Conservation (phyloP, 257 asterid species). For the Gynochthodes officinalis region DNA sequence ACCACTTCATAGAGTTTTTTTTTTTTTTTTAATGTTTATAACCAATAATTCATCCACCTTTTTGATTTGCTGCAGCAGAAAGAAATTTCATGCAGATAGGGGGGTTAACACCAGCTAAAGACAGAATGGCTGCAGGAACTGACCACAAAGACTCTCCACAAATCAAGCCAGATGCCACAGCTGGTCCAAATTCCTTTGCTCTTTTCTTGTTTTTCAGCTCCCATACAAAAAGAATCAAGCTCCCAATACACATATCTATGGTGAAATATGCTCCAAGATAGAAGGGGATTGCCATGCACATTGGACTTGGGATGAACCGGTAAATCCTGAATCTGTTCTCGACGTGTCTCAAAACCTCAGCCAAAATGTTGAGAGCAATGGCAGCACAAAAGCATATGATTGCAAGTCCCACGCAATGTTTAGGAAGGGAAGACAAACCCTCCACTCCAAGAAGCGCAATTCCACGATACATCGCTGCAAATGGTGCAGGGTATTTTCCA, state of each 20-base stretch:
- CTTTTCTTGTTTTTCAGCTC: constrained; percentile 26
- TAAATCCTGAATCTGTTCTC: constrained; percentile 45
- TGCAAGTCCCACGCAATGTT: constrained; percentile 46
- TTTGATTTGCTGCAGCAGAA: constrained; percentile 2
- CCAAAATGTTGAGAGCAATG: constrained; percentile 21
- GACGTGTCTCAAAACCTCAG: constrained; percentile 18
- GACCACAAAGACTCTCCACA: constrained; percentile 84
- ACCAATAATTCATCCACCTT: no score
- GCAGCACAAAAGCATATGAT: constrained; percentile 37
- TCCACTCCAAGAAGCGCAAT: constrained; percentile 60
- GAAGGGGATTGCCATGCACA: constrained; percentile 89
- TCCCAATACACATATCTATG: constrained; percentile 78
- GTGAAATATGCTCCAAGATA: constrained; percentile 65
- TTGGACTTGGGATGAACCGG: constrained; percentile 63
- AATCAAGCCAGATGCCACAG: constrained; percentile 67
- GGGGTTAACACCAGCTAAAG: constrained; percentile 43
- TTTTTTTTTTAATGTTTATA: background rate
- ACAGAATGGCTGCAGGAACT: constrained; percentile 59
- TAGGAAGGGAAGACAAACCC: constrained; percentile 59
- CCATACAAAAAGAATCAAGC: constrained; percentile 55
- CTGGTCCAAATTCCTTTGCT: constrained; percentile 48
- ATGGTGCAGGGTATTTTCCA: constrained; percentile 56
- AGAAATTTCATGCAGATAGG: constrained; percentile 71
- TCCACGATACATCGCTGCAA: constrained; percentile 45
- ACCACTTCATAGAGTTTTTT: no score